phyloP scores from a whole-genome alignment of 176 grass and related monocot genomes.

The Melocanna baccifera region DNA sequence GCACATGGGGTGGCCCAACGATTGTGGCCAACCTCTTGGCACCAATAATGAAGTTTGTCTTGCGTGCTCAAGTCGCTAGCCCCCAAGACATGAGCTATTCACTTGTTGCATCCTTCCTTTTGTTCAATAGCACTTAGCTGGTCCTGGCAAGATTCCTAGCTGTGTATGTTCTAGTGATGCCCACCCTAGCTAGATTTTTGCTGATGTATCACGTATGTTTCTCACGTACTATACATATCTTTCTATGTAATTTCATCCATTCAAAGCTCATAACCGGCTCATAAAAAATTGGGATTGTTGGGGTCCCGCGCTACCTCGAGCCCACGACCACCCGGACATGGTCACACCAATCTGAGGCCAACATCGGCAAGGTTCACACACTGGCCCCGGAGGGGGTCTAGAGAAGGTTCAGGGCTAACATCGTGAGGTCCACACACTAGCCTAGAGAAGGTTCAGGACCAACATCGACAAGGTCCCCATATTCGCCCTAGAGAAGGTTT shows the following conservation, averaged over 20 bases:
- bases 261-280: neutral
- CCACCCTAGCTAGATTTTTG: neutral
- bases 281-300: too few species aligned
- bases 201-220: neutral
- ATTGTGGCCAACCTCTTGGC: constrained; percentile 2
- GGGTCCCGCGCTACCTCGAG: too few species aligned
- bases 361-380: too few species aligned
- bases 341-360: too few species aligned
- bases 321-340: too few species aligned
- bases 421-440: too few species aligned
- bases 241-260: neutral
- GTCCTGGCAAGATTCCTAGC: constrained; percentile 21
- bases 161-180: neutral
- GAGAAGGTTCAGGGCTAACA: too few species aligned
- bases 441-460: too few species aligned
- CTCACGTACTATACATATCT: neutral
- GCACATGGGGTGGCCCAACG: constrained; percentile 39
- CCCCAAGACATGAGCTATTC: constrained; percentile 24
- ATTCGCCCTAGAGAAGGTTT: too few species aligned
- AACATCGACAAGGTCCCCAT: too few species aligned
- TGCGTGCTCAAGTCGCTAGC: constrained; percentile 19
- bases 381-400: too few species aligned
- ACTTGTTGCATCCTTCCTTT: constrained; percentile 1
- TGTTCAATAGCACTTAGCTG: neutral
- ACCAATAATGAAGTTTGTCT: constrained; percentile 48